Evolutionary conservation across 768 basidiomycete species (phyloP), one percentile per base, ranked within the genome.

Genomic region (Hortiboletus flavorubellus): DNA sequence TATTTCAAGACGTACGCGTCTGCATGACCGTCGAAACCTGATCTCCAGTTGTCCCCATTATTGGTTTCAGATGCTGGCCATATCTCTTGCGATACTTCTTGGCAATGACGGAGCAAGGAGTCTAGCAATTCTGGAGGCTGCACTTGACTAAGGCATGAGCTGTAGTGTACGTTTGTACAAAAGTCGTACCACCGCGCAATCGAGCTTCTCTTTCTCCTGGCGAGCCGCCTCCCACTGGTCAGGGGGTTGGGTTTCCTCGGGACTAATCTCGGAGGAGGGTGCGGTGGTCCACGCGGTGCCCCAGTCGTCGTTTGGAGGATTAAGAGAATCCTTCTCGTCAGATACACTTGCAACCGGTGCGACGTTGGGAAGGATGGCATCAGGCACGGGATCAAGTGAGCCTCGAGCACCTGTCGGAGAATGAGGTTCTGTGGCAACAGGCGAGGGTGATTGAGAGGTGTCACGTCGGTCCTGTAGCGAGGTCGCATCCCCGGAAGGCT

Each of bases 211-310:
- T 61, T 87, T 86, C 56, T 79, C 72, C 61, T 72, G 75, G 56
- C 74, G 79, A 12, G 87, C 86, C 10, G 68, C 62, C 59, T 87
- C 86, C 88, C 89, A 89, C 68, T 86, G 85, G 63, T 90, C 86
- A 6, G 72, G 66, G 7, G 67, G 63, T 1, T 18, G 56, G 2
- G 31, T 38, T 29, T 35, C 41, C 42, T 73, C 70, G 8, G 68
- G 64, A n/a, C 44, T 47, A 21, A 44, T 26, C 37, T 59, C 64
- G 15, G 66, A 62, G 29, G 44, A 8, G 39, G 49, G 47, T 41
- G 43, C 62, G 26, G 51, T 65, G 34, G 51, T 69, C 82, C 82
- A 83, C 11, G 76, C 64, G 3, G 51, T 55, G 39, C 67, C 72
- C 81, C 80, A 81, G 40, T 71, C 75, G 51, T 56, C 53, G 35